These are phyloP conservation scores for Hypoxylon sp. DNA, from an alignment of 2,329 filamentous ascomycete genomes.

Conservation along the genomic window DNA sequence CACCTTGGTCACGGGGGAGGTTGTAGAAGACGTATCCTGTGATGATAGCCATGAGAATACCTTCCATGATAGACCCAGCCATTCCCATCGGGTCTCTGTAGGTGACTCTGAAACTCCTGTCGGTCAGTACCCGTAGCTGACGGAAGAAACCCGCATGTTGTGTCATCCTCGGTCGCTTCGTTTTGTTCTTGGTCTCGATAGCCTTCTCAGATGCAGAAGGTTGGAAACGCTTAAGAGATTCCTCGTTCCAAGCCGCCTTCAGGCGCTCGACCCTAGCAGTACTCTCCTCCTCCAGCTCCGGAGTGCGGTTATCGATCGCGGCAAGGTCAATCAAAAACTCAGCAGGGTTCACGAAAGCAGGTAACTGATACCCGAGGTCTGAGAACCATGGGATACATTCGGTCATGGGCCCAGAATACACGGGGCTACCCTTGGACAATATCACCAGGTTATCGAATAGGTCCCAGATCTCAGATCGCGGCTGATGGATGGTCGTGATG, in stretches of 20 bases:
- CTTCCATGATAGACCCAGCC: slow-evolving; percentile 77
- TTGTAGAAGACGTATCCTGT: slow-evolving; percentile 81
- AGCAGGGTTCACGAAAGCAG: slow-evolving; percentile 82
- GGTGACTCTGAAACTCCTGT: slow-evolving; percentile 78
- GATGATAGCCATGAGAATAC: slow-evolving; percentile 78
- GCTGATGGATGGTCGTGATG: slow-evolving; percentile 82
- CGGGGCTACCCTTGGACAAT: slow-evolving; percentile 75
- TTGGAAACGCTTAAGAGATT: slow-evolving; percentile 53
- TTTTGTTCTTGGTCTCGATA: slow-evolving; percentile 22
- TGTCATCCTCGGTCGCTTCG: slow-evolving; percentile 45
- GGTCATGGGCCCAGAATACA: slow-evolving; percentile 74
- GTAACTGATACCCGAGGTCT: slow-evolving; percentile 71
- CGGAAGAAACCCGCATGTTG: slow-evolving; percentile 71
- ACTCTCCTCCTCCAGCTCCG: slow-evolving; percentile 74
- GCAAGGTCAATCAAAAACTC: slow-evolving; percentile 83
- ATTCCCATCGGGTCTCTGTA: slow-evolving; percentile 84
- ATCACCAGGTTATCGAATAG: slow-evolving; percentile 81
- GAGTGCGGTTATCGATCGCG: slow-evolving; percentile 79
- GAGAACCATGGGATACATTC: slow-evolving; percentile 76
- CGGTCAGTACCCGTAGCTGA: slow-evolving; percentile 76
- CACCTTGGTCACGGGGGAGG: slow-evolving; percentile 75
- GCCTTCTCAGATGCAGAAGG: slow-evolving; percentile 45
- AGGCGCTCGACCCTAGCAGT: slow-evolving; percentile 72
- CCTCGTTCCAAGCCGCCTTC: slow-evolving; percentile 70
- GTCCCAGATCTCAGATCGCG: slow-evolving; percentile 83